Percentiles rank a stretch among this genome's conserved stretches.
phyloP scores from a whole-genome alignment of 495 filamentous ascomycete genomes.

The Aspergillus mulundensis region DNA sequence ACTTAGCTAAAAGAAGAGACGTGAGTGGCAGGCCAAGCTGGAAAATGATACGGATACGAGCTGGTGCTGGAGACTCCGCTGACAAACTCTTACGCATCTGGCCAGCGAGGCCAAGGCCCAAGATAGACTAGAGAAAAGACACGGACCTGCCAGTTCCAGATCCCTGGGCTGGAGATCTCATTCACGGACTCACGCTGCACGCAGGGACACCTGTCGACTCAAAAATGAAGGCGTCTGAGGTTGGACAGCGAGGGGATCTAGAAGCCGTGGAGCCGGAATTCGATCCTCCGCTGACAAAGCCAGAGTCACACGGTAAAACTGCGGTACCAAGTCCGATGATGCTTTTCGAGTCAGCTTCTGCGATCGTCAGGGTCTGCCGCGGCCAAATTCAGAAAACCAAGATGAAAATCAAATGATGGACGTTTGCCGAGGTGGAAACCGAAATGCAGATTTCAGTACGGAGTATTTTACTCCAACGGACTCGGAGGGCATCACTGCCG shows the following conservation, averaged over 20 bases:
- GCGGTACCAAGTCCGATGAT: no score
- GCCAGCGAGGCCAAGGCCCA: background rate
- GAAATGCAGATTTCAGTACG: conserved; percentile 1
- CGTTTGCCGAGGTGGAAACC: conserved; percentile 7
- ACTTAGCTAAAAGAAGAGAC: background rate
- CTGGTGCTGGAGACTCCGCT: background rate
- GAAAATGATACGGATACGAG: conserved; percentile 1
- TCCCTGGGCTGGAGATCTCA: background rate
- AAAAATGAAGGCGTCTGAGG: background rate
- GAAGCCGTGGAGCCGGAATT: background rate
- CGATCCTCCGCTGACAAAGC: conserved; percentile 5
- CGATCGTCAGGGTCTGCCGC: background rate
- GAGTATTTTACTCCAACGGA: conserved; percentile 4
- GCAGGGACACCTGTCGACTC: background rate
- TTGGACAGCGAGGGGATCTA: background rate
- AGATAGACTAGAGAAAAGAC: background rate
- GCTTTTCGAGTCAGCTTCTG: background rate
- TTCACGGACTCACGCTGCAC: background rate
- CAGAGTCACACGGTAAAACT: background rate
- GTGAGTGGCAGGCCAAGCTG: conserved; percentile 2
- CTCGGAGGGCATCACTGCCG: background rate
- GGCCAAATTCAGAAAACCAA: background rate
- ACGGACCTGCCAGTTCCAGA: background rate
- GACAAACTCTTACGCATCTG: background rate
- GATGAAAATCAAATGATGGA: background rate